Percentiles rank a stretch among this genome's conserved stretches.
Evolutionary conservation across 2,329 filamentous ascomycete genomes (phyloP).

Genomic region (Xylaria sp.): DNA sequence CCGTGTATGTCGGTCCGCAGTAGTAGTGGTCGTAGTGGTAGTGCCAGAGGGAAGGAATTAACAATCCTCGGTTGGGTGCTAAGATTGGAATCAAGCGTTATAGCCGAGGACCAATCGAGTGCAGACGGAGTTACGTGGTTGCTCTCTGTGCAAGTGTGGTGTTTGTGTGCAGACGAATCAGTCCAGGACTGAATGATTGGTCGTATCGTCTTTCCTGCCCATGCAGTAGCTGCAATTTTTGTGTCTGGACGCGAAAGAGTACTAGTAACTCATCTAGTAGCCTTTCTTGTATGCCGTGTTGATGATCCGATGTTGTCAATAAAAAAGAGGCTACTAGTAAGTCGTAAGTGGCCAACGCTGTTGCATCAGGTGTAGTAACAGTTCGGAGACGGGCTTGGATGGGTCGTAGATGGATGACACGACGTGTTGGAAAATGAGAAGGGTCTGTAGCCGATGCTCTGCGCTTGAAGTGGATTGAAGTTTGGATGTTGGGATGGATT

Average conservation of each 20-base stretch:
- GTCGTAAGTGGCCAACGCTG: constrained; percentile 2
- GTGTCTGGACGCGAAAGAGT: constrained; percentile 16
- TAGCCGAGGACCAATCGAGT: constrained; percentile 13
- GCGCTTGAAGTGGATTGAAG: neutral
- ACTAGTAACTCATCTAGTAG: constrained; percentile 10
- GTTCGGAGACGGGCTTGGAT: no score
- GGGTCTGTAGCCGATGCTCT: constrained; percentile 5
- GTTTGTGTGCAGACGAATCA: constrained; percentile 6
- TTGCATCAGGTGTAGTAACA: no score
- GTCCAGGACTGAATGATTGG: constrained; percentile 6
- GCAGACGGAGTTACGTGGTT: constrained; percentile 11
- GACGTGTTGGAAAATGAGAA: neutral
- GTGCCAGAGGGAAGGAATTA: constrained; percentile 10
- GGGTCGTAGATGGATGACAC: no score
- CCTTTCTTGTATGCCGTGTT: constrained; percentile 11
- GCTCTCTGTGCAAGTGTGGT: constrained; percentile 10
- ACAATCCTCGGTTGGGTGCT: constrained; percentile 10
- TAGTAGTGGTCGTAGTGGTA: constrained; percentile 10
- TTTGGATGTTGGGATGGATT: neutral
- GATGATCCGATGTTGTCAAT: neutral
- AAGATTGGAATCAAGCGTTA: constrained; percentile 6
- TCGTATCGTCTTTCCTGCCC: neutral
- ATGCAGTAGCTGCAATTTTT: constrained; percentile 9
- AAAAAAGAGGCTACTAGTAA: constrained; percentile 12
- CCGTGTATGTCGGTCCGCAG: neutral